Evolutionary conservation across 768 basidiomycete species (phyloP).

Genomic region (Amanita fuliginea): DNA sequence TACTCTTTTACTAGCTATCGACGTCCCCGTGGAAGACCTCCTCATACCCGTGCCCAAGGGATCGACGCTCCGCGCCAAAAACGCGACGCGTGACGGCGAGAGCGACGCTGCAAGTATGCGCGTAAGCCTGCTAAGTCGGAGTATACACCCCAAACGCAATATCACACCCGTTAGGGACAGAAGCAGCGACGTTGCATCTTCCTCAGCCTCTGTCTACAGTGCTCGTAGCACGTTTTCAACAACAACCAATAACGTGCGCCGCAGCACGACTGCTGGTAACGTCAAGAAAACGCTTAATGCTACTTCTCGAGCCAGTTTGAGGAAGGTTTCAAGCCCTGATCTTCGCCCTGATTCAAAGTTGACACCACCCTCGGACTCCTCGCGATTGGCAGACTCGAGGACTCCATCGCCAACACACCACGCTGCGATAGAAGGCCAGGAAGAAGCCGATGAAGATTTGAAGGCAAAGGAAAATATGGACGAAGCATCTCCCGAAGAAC

Average conservation of each 20-base stretch:
- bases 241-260: conserved; percentile 10
- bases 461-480: conserved; percentile 4
- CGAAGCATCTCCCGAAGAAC: not conserved
- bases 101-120: conserved; percentile 34
- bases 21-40: conserved; percentile 70
- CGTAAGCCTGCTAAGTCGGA: conserved; percentile 29
- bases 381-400: conserved; percentile 10
- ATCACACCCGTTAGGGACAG: conserved; percentile 6
- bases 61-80: conserved; percentile 12
- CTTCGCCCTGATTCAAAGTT: conserved; percentile 58
- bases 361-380: conserved; percentile 37
- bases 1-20: conserved; percentile 56
- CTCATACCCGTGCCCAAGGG: conserved; percentile 29
- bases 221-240: conserved; percentile 28
- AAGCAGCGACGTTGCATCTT: conserved; percentile 10
- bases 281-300: conserved; percentile 2
- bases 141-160: conserved; percentile 13
- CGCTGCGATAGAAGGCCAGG: conserved; percentile 9
- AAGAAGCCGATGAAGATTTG: not conserved
- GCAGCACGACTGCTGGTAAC: conserved; percentile 4
- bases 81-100: conserved; percentile 22
- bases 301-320: conserved; percentile 5
- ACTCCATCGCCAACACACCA: conserved; percentile 10
- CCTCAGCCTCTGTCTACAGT: conserved; percentile 33
- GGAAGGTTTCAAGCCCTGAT: conserved; percentile 16